Evolutionary conservation across 805 yeast species (phyloP).

Genomic region (Monosporozyma aerobia): DNA sequence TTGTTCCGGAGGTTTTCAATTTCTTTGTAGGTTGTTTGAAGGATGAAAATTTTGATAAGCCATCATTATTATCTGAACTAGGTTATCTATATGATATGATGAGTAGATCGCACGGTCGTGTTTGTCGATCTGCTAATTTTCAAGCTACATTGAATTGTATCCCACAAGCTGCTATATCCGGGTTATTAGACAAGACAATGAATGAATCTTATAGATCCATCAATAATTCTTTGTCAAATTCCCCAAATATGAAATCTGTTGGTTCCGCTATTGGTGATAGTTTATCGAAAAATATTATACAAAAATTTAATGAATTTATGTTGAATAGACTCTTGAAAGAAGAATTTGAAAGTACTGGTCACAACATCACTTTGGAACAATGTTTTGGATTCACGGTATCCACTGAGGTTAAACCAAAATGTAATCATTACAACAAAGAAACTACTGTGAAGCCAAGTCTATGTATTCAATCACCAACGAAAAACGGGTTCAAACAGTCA

Average conservation of each 20-base stretch:
- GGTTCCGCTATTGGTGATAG: conserved; percentile 1
- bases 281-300: conserved; percentile 14
- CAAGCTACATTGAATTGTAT: conserved; percentile 41
- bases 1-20: conserved; percentile 65
- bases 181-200: conserved; percentile 42
- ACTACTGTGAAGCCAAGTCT: conserved; percentile 18
- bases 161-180: conserved; percentile 41
- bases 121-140: conserved; percentile 77
- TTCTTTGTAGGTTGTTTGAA: conserved; percentile 48
- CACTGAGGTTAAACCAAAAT: conserved; percentile 17
- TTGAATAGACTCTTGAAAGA: conserved; percentile 19
- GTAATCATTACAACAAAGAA: conserved; percentile 17
- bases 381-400: conserved; percentile 26
- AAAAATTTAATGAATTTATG: conserved; percentile 23
- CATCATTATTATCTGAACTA: conserved; percentile 62
- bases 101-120: conserved; percentile 65
- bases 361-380: conserved; percentile 21
- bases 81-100: conserved; percentile 92
- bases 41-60: conserved; percentile 38
- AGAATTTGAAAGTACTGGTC: conserved; percentile 18
- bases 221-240: conserved; percentile 1
- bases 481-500: conserved; percentile 19
- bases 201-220: conserved; percentile 2
- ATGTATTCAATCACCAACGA: conserved; percentile 21
- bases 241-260: conserved; percentile 12